These are phyloP conservation scores for Raffaelea albimanens DNA, from an alignment of 2,329 filamentous ascomycete species.

Conservation along the genomic window DNA sequence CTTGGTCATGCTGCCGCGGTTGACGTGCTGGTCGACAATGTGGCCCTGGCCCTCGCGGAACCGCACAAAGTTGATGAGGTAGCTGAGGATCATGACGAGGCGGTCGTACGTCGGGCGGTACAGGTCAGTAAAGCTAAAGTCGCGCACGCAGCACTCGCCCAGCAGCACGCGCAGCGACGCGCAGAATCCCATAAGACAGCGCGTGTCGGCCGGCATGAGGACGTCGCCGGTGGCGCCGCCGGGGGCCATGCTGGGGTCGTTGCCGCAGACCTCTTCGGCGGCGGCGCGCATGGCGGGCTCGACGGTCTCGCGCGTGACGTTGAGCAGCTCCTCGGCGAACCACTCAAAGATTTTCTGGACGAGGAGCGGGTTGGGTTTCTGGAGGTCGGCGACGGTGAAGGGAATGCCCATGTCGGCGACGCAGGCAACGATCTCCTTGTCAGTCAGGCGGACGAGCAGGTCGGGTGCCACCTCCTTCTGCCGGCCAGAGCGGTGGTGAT, in stretches of 20 bases:
- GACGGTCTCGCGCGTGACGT: conserved; percentile 84
- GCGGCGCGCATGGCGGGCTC: conserved; percentile 93
- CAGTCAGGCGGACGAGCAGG: conserved; percentile 51
- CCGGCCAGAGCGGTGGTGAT: conserved; percentile 32
- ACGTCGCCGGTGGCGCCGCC: conserved; percentile 77
- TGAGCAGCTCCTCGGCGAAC: conserved; percentile 90
- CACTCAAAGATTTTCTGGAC: conserved; percentile 98
- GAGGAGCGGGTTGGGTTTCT: conserved; percentile 88
- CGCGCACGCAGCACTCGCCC: conserved; percentile 79
- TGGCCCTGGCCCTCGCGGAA: conserved; percentile 88
- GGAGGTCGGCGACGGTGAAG: conserved; percentile 76
- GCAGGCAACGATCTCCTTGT: conserved; percentile 85
- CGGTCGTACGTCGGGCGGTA: conserved; percentile 85
- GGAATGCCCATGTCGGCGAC: conserved; percentile 94
- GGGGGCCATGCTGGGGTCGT: neutral
- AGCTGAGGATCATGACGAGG: conserved; percentile 90
- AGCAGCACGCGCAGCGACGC: conserved; percentile 71
- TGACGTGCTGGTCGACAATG: conserved; percentile 88
- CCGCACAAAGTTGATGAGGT: conserved; percentile 96
- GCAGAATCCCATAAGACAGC: conserved; percentile 95
- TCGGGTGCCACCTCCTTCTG: conserved; percentile 50
- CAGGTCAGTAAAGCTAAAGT: conserved; percentile 88
- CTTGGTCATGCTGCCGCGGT: conserved; percentile 80
- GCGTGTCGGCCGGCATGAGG: conserved; percentile 69
- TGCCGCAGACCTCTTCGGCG: conserved; percentile 65